Evolutionary conservation across 2,329 filamentous ascomycete genomes (phyloP), one percentile per base, ranked within the genome.

Genomic region (Huntiella decipiens): DNA sequence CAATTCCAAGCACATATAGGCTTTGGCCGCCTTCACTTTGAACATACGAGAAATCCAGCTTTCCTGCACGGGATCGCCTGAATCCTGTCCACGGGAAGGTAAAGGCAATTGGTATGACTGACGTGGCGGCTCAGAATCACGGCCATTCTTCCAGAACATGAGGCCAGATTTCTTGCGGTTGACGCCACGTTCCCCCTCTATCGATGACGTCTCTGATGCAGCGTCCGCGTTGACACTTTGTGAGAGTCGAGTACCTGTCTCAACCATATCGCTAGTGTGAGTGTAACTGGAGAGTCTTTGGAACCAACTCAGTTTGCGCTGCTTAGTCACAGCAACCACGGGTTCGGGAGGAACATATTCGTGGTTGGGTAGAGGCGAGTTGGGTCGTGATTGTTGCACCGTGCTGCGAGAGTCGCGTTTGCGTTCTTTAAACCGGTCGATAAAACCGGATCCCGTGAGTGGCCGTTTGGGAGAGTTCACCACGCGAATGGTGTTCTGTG

Each of bases 21-120:
- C 74, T 12, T 68, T 79, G 0, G 79, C 82, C 1, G 88, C 88
- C 58, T 91, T 94, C 57, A 95, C 79, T 46, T 85, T 77, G 64
- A 96, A 84, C 39, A 96, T 74, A 12, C 84, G 81, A 28, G 84
- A 80, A 45, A 96, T 73, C 87, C 88, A 95, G 54, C 81, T 93
- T 56, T 85, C 78, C 57, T 77, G 79, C 28, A 75, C 71, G 51
- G 77, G 55, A 73, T 81, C 60, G 69, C 70, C 47, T 70, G 69
- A 51, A 62, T 36, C 53, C 51, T 8, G n/a, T 32, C 44, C 39
- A 10, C 40, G 43, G 19, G 40, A 43, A 16, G 13, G 10, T 10
- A 28, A 10, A 28, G 22, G 22, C 22, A 28, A 28, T 10, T 28
- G 22, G 8, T 28, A 28, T 10, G 22, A 28, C 22, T 28, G 22